Evolutionary conservation across 371 early-diverging fungal genomes (phyloP), one percentile per base, ranked within the genome.

Genomic region (Mucor indicus): DNA sequence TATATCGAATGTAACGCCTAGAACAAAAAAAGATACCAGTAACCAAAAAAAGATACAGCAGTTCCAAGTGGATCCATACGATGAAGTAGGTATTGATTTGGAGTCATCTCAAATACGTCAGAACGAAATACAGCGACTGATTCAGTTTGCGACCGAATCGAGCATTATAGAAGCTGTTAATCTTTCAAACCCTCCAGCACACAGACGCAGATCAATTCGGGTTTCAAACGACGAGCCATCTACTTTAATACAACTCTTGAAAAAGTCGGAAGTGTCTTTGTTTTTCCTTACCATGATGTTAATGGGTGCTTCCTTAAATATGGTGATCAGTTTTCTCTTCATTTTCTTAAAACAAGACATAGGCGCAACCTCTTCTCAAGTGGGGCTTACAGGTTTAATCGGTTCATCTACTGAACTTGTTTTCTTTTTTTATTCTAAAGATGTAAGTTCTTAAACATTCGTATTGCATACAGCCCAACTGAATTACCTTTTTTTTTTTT

Each of bases 111-210:
- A 61, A 20, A 65, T 65, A 41, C 60, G 64, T 3, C 66, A 76
- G 44, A 76, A 72, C 15, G 73, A 72, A 31, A 72, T 76, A 11
- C 73, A 76, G 41, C 53, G 77, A 17, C 35, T 76, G 27, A 70
- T 76, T 27, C 72, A 72, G 30, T 76, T 76, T 55, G 77, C 77
- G 1, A 76, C 77, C 1, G 77, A 76, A 31, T 72, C 77, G 6
- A 76, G 77, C 25, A 76, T 76, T 13, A 76, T 76, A 36, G 77
- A 76, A 33, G 77, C 77, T 8, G 77, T 76, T 29, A 76, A 76
- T 49, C 21, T 76, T 7, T 59, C 70, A 13, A 69, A 72, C 40
- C 77, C 77, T 8, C 77, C 77, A 1, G 52, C 67, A 0, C 64
- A 62, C 24, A 45, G 77, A 39, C 55, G 67, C 0, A 52, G 59